These are phyloP conservation scores for Cajanus cajan DNA, from an alignment of 306 rosid species.

Conservation along the genomic window DNA sequence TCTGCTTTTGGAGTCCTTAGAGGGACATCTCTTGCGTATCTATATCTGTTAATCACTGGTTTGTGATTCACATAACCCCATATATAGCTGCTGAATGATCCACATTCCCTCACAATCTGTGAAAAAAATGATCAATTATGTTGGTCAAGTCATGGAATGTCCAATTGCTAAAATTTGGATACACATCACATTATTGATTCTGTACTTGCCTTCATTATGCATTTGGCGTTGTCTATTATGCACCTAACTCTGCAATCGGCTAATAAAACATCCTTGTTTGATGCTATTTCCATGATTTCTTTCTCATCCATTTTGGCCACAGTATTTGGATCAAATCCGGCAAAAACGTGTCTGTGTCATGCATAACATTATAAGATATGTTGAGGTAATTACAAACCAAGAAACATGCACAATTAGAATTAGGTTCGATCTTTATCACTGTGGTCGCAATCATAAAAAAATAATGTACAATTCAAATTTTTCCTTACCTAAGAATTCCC, in stretches of 20 bases:
- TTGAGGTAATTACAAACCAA: not conserved
- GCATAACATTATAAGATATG: not conserved
- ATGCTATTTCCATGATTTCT: conserved; percentile 70
- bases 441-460: no score
- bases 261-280: conserved; percentile 61
- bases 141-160: not conserved
- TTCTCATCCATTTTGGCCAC: conserved; percentile 93
- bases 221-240: conserved; percentile 82
- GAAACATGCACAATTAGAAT: not conserved
- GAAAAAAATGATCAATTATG: not conserved
- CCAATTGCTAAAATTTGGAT: not conserved
- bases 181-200: not conserved
- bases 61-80: conserved; percentile 86
- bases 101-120: conserved; percentile 75
- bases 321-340: conserved; percentile 66
- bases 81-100: conserved; percentile 86
- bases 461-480: not conserved
- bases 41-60: conserved; percentile 67
- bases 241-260: conserved; percentile 78
- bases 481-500: conserved; percentile 64
- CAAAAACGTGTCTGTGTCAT: conserved; percentile 66
- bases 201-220: conserved; percentile 75
- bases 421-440: no score
- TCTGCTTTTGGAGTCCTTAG: conserved; percentile 82
- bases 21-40: conserved; percentile 80